Percentiles rank a stretch among this genome's conserved stretches.
Conservation (phyloP, 345 rosid genomes). For the Melaleuca quinquenervia region DNA sequence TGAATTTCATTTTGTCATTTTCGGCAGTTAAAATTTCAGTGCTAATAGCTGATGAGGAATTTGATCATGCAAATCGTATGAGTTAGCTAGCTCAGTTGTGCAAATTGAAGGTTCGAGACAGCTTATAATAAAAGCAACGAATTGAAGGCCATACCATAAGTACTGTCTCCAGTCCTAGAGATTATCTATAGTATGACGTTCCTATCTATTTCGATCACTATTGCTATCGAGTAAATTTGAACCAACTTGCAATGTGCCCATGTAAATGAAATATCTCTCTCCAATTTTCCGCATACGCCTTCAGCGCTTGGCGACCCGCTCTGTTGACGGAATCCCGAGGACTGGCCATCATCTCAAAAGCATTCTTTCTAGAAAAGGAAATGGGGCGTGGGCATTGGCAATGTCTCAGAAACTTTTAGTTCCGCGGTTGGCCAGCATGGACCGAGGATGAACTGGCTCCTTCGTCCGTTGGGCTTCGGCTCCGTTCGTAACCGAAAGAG, state of each 20-base stretch:
- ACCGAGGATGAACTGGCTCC: background rate
- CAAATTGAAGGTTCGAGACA: background rate
- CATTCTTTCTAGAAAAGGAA: background rate
- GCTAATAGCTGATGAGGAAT: background rate
- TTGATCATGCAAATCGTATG: background rate
- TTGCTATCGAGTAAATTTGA: background rate
- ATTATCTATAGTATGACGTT: rapidly evolving
- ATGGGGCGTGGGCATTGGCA: background rate
- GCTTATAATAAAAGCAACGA: rapidly evolving
- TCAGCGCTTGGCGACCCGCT: rapidly evolving
- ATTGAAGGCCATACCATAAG: background rate
- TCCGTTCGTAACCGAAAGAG: background rate
- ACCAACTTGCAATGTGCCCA: background rate
- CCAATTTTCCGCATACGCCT: background rate
- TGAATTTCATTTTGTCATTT: background rate
- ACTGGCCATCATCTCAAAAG: background rate
- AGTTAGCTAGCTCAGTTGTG: background rate
- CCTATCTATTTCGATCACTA: background rate
- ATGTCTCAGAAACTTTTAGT: background rate
- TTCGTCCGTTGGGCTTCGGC: background rate
- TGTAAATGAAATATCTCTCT: background rate
- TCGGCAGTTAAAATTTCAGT: background rate
- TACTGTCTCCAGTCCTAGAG: rapidly evolving
- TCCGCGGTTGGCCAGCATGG: background rate
- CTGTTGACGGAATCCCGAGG: rapidly evolving